Base-by-base conservation (phyloP, 2,329 filamentous ascomycete genomes). In the Ophiostoma quercus region DNA sequence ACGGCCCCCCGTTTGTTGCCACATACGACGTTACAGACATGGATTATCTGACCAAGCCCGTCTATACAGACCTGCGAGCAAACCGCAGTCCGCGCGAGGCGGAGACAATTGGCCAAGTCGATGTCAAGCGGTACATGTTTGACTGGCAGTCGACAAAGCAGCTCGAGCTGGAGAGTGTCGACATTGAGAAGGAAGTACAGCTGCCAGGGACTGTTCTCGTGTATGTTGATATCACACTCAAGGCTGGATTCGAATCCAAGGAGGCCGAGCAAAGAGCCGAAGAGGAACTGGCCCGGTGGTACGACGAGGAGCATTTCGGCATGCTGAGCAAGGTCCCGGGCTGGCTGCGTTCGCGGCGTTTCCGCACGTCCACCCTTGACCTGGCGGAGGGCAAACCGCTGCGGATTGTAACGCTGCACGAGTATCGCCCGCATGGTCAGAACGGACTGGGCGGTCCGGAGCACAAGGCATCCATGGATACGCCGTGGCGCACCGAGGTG, bases 21-120 rank as follows among this genome's bases (percentile, higher is more conserved):
- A 81, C 90, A 70, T 96, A 96, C 83, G 92, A 96, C 78, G 87
- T 95, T 73, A 88, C 87, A 43, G 88, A 89, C 76, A 92, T 94
- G 85, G 79, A 84, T 63, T 87, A 86, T 75, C 83, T 96, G 76
- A 86, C 87, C 67, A 87, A 88, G 67, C 85, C 90, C 68, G 85
- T 88, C 1, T 96, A 96, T 80, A 87, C 85, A 12, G 80, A 81
- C 16, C 81, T 93, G 66, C 85, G 90, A 39, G 86, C 84, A 11
- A 82, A 85, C 74, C 79, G 85, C 32, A 86, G 84, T 2, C 74
- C 79, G 1, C 81, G 85, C 72, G 85, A 88, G 75, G 84, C 83
- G 43, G 79, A 79, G 25, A 85, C 82, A 2, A 87, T 87, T 71
- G 82, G 78, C 66, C 82, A 85, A 74, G 84, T 87, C 6, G 86